phyloP scores from a whole-genome alignment of 805 yeast genomes.

The Starmerella sirachaensis region DNA sequence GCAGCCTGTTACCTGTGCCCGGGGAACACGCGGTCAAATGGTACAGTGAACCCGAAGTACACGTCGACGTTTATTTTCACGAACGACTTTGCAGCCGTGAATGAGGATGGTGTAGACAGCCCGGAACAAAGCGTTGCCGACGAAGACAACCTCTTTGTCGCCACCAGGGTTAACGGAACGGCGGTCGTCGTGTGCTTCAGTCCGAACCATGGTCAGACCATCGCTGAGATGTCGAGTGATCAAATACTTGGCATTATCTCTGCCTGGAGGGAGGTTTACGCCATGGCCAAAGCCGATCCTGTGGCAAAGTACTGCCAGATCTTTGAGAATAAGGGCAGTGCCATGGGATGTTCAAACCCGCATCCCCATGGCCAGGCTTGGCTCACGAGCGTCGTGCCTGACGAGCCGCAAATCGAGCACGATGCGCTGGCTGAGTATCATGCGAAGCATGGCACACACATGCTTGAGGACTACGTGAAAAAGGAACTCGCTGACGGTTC shows the following conservation, averaged over 20 bases:
- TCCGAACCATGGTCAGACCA: conserved; percentile 55
- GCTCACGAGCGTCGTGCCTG: conserved; percentile 55
- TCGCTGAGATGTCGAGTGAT: conserved; percentile 44
- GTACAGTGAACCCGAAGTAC: conserved; percentile 47
- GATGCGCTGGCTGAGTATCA: conserved; percentile 39
- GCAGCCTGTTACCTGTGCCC: conserved; percentile 63
- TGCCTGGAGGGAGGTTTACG: conserved; percentile 49
- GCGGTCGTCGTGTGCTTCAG: conserved; percentile 63
- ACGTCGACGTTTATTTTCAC: conserved; percentile 46
- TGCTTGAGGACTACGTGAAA: conserved; percentile 51
- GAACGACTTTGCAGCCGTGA: conserved; percentile 64
- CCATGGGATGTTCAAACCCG: conserved; percentile 74
- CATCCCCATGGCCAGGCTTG: conserved; percentile 80
- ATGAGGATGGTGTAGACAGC: conserved; percentile 18
- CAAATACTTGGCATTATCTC: conserved; percentile 41
- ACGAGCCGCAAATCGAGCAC: conserved; percentile 52
- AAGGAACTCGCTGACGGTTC: conserved; percentile 34
- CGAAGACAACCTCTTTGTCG: conserved; percentile 38
- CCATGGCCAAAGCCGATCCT: conserved; percentile 30
- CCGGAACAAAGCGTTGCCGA: conserved; percentile 16
- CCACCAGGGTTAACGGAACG: conserved; percentile 51
- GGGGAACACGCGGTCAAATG: conserved; percentile 53
- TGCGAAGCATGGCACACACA: conserved; percentile 34
- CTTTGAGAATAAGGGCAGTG: conserved; percentile 65
- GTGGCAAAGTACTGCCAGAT: conserved; percentile 50